Percentiles rank a stretch among this genome's conserved stretches.
Conservation (phyloP, 108 stramenopile species). For the Skeletonema costatum region DNA sequence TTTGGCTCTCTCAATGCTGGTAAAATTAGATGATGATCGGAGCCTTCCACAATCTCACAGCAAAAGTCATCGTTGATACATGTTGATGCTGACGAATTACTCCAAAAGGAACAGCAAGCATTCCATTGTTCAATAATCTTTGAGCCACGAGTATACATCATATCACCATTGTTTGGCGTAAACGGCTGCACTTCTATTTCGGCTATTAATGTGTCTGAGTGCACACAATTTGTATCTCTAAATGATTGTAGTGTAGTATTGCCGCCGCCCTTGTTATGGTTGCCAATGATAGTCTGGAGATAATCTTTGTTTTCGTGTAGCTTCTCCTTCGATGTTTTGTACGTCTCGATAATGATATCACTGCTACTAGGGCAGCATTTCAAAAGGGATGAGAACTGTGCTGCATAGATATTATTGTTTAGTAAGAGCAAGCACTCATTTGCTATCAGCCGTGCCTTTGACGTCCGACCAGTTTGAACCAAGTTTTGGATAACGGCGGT, state of each 20-base stretch:
- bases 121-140: slow-evolving; percentile 20
- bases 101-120: slow-evolving; percentile 34
- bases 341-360: neutral
- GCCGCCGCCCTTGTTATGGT: neutral
- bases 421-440: neutral
- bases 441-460: neutral
- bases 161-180: neutral
- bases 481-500: neutral
- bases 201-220: neutral
- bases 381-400: neutral
- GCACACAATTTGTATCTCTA: neutral
- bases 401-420: neutral
- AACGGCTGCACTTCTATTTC: neutral
- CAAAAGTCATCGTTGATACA: slow-evolving; percentile 7
- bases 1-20: slow-evolving; percentile 44
- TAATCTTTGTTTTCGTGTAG: neutral
- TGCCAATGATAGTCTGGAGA: neutral
- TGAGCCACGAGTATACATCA: neutral
- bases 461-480: neutral
- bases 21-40: slow-evolving; percentile 31
- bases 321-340: neutral
- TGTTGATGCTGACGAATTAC: slow-evolving; percentile 18
- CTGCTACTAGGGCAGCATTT: neutral
- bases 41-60: slow-evolving; percentile 26
- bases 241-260: neutral